Percentiles rank a stretch among this genome's conserved stretches.
Conservation (phyloP, 2,329 filamentous ascomycete genomes). For the Penicillium sp. region DNA sequence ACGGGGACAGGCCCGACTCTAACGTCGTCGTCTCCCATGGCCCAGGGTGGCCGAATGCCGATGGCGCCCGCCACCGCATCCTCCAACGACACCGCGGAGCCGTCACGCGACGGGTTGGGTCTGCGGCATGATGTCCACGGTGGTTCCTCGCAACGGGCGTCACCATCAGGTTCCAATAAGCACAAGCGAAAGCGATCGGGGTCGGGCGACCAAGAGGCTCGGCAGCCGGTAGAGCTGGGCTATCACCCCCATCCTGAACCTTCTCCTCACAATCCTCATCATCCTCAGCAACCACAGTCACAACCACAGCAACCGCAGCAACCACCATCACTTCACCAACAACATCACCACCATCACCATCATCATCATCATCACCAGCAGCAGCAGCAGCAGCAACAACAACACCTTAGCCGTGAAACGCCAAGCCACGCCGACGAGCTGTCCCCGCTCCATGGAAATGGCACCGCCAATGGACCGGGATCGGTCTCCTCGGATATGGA, state of each 20-base stretch:
- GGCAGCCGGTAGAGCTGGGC: slow-evolving; percentile 27
- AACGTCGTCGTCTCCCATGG: neutral
- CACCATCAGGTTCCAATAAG: slow-evolving; percentile 38
- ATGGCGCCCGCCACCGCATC: neutral
- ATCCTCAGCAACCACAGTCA: no score
- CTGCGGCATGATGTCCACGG: slow-evolving; percentile 14
- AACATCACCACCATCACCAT: neutral
- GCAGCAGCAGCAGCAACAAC: slow-evolving; percentile 9
- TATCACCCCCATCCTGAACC: slow-evolving; percentile 3
- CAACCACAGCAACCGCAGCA: no score
- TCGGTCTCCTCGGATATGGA: slow-evolving; percentile 17
- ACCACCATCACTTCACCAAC: no score
- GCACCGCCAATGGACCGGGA: slow-evolving; percentile 10
- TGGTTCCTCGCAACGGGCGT: slow-evolving; percentile 23
- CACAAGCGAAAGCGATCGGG: slow-evolving; percentile 63
- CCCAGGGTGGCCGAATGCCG: slow-evolving; percentile 6
- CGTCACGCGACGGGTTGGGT: neutral
- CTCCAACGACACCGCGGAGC: neutral
- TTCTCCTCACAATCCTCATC: slow-evolving; percentile 6
- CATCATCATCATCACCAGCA: neutral
- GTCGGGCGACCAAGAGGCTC: slow-evolving; percentile 47
- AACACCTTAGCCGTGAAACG: slow-evolving; percentile 24
- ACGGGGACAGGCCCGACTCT: slow-evolving; percentile 6
- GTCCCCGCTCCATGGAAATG: slow-evolving; percentile 18
- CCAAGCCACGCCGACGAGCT: slow-evolving; percentile 33